Evolutionary conservation across 2,329 filamentous ascomycete genomes (phyloP).

Genomic region (Hirsutella rhossiliensis): DNA sequence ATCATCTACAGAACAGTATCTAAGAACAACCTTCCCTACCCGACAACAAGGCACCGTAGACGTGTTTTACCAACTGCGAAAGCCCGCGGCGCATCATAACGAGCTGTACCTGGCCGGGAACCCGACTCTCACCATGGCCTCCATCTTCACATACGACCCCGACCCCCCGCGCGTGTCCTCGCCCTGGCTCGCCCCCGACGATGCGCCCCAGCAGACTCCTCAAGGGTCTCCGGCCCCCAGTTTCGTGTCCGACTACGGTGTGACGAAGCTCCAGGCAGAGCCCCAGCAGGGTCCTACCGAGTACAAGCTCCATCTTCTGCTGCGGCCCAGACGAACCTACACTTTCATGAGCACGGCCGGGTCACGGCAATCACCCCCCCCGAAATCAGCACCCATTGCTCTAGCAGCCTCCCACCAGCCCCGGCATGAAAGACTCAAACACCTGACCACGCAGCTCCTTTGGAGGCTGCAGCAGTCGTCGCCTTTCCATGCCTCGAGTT

Average conservation of each 20-base stretch:
- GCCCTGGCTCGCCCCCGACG: slow-evolving; percentile 63
- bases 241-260: slow-evolving; percentile 47
- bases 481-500: slow-evolving; percentile 74
- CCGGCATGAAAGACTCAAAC: slow-evolving; percentile 73
- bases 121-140: slow-evolving; percentile 51
- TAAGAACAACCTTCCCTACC: no score
- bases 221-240: slow-evolving; percentile 18
- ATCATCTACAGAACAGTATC: no score
- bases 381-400: slow-evolving; percentile 14
- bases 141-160: slow-evolving; percentile 89
- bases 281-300: slow-evolving; percentile 91
- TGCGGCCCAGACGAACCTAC: slow-evolving; percentile 68
- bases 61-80: not conserved
- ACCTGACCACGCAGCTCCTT: slow-evolving; percentile 86
- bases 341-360: slow-evolving; percentile 51
- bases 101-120: not conserved
- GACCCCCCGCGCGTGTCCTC: slow-evolving; percentile 81
- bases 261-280: slow-evolving; percentile 74
- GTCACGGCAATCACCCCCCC: slow-evolving; percentile 2
- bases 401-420: slow-evolving; percentile 47
- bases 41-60: no score
- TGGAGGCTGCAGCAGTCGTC: slow-evolving; percentile 95
- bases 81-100: not conserved
- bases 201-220: slow-evolving; percentile 22
- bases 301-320: slow-evolving; percentile 86